Base-by-base conservation (phyloP, 2,329 filamentous ascomycete genomes). In the Pyrenochaeta sp. region DNA sequence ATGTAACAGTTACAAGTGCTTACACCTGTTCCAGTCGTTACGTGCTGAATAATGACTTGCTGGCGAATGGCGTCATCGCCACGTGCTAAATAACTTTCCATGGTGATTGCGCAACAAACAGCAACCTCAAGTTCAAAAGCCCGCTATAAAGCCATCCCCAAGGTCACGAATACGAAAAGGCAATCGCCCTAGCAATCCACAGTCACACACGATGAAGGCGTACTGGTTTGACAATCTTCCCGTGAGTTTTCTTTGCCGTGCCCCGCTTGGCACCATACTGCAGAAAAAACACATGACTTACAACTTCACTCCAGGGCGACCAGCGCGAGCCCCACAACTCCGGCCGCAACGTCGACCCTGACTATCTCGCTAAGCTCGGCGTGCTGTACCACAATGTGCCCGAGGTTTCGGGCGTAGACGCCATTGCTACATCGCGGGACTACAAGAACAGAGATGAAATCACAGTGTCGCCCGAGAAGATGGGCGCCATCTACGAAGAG, bases 391-490 rank as follows among this genome's bases (percentile, higher is more conserved):
- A 84, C 70, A 78, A 81, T 67, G 83, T 88, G 60, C 77, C 85
- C 9, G 75, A 83, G 22, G 68, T 92, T 35, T 74, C 78, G 21
- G 78, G 46, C 35, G 91, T 97, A 27, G 81, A 97, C 70, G 70
- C 75, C 29, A 82, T 99, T 30, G 93, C 94, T 3, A 60, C 73
- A 3, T 77, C 88, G 55, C 88, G 93, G 48, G 81, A 83, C 60
- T 97, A 99, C 81, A 92, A 88, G 77, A 96, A 97, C 78, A 88
- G 93, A 44, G 94, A 99, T 76, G 86, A 95, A 74, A 89, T 97
- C 70, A 89, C 83, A 48, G 89, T 99, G 15, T 95, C 90, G 6
- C 93, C 92, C 0, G 78, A 85, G 53, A 87, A 85, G 53, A 90
- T 97, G 87, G 91, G 90, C 43, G 88, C 83, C 26, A 75, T 85